Percentiles rank a stretch among this genome's conserved stretches.
These are phyloP conservation scores for Oryza meyeriana DNA, from an alignment of 176 grass and related monocot genomes.

Conservation along the genomic window DNA sequence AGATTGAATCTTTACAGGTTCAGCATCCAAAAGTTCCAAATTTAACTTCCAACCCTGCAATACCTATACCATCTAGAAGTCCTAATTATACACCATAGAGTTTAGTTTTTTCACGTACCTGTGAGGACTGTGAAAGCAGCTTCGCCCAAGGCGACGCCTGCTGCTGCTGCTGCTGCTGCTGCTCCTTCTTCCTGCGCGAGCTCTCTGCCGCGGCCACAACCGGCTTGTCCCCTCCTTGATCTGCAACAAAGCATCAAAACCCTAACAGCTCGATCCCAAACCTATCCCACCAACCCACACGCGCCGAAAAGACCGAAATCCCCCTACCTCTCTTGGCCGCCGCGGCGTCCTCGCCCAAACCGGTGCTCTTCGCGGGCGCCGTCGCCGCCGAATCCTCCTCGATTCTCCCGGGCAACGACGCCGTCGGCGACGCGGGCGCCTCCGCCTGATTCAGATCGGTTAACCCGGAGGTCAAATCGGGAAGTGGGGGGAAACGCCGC, in stretches of 20 bases:
- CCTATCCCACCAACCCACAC: slow-evolving; percentile 1
- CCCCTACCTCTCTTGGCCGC: slow-evolving; percentile 26
- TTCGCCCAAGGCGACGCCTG: slow-evolving; percentile 72
- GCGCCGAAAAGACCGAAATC: slow-evolving; percentile 6
- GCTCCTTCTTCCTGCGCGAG: slow-evolving; percentile 36
- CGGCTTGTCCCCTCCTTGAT: slow-evolving; percentile 55
- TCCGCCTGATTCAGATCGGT: slow-evolving; percentile 47
- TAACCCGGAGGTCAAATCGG: slow-evolving; percentile 25
- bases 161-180: slow-evolving; percentile 36
- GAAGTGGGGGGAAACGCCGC: neutral
- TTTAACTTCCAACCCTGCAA: slow-evolving; percentile 6
- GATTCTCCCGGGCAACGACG: slow-evolving; percentile 36
- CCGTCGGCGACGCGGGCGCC: slow-evolving; percentile 32
- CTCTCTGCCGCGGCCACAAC: slow-evolving; percentile 14
- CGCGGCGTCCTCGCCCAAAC: slow-evolving; percentile 23
- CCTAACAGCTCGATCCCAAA: slow-evolving; percentile 36
- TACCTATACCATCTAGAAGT: neutral
- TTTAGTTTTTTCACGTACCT: slow-evolving; percentile 35
- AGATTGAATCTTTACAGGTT: slow-evolving; percentile 2
- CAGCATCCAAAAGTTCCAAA: slow-evolving; percentile 14
- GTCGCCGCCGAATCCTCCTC: slow-evolving; percentile 35
- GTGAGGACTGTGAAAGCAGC: slow-evolving; percentile 80
- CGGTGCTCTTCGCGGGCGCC: slow-evolving; percentile 25
- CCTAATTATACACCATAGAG: neutral
- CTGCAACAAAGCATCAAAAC: slow-evolving; percentile 43